Evolutionary conservation across 2,329 filamentous ascomycete species (phyloP), one percentile per base, ranked within the genome.

Genomic region (Ambrosiella beaveri): DNA sequence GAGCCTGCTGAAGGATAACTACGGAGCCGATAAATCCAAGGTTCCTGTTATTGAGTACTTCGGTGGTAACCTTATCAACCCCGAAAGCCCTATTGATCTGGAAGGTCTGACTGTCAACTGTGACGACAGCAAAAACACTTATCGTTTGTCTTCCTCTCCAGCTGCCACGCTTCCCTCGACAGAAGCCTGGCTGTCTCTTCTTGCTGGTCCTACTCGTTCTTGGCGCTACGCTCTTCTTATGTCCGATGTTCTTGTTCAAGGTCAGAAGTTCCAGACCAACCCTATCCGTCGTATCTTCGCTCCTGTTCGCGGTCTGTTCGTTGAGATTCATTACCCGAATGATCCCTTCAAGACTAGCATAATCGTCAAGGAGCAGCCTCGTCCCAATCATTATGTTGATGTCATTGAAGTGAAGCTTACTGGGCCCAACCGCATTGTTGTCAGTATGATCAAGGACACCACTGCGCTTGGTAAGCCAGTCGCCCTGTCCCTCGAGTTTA

Each of bases 141-240:
- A 94, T 73, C 84, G 89, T 55, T 74, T 98, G 39, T 88, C 90
- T 0, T 80, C 82, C 12, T 82, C 86, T 3, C 78, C 89, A 1
- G 82, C 83, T 54, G 80, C 82, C 3, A 77, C 82, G 47, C 75
- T 98, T 60, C 93, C 93, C 6, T 80, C 86, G 17, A 69, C 85
- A 9, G 87, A 95, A 58, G 80, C 84, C 15, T 98, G 93, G 93
- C 74, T 96, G 64, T 79, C 88, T 58, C 81, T 97, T 13, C 78
- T 98, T 56, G 93, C 91, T 45, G 93, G 93, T 15, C 79, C 82
- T 54, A 82, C 78, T 61, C 87, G 90, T 66, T 96, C 87, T 54
- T 98, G 93, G 93, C 82, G 91, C 60, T 88, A 96, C 67, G 93
- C 93, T 36, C 81, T 98, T 61, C 91, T 98, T 71, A 88, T 88